Evolutionary conservation across 768 basidiomycete species (phyloP).

Genomic region (Suillus plorans): DNA sequence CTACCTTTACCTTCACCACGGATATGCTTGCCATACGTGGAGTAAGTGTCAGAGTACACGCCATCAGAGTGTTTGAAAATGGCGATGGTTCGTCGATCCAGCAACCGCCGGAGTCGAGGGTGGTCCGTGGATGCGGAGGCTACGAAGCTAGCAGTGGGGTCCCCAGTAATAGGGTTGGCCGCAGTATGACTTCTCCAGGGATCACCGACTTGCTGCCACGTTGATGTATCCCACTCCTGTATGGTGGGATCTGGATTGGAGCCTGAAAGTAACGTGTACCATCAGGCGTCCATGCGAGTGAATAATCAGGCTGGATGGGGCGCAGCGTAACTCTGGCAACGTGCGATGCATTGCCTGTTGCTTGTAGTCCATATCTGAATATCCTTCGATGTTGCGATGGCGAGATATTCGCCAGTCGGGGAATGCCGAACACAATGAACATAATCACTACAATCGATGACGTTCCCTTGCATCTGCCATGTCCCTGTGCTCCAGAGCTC

Average conservation of each 20-base stretch:
- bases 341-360: not conserved
- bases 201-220: too few species aligned
- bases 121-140: not conserved
- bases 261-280: not conserved
- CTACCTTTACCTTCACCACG: not conserved
- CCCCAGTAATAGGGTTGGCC: not conserved
- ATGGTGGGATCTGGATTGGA: not conserved
- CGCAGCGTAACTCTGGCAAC: too few species aligned
- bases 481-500: not conserved
- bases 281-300: not conserved
- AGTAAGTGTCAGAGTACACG: not conserved
- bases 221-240: not conserved
- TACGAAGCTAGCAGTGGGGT: not conserved
- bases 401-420: not conserved
- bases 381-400: not conserved
- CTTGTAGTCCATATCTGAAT: not conserved
- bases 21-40: not conserved
- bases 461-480: not conserved
- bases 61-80: not conserved
- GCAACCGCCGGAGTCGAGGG: not conserved
- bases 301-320: not conserved
- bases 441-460: not conserved
- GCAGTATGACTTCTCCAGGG: too few species aligned
- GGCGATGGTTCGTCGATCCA: not conserved
- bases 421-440: not conserved